Base-by-base conservation (phyloP, 768 basidiomycete species). In the Udeniomyces megalosporus region DNA sequence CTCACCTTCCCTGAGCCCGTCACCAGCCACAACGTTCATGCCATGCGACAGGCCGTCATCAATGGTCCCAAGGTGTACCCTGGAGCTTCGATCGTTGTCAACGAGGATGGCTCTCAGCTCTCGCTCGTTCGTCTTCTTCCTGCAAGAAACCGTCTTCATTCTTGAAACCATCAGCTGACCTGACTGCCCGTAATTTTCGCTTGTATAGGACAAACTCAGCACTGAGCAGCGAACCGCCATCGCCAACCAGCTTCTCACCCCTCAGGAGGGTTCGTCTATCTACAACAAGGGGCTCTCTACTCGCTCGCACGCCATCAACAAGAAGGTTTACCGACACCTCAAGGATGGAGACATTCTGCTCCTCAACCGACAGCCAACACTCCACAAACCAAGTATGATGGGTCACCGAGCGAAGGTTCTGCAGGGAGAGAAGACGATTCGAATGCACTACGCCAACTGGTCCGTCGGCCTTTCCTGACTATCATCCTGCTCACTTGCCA, bases 331-430 rank as follows among this genome's bases (percentile, higher is more conserved):
- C 73, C 80, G 95, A 42, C 95, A 97, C 75, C 77, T 99, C 5
- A 81, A 81, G 46, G 90, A 97, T 73, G 95, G 95, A 2, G 95
- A 99, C 71, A 85, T 93, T 59, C 76, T 99, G 61, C 87, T 99
- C 68, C 78, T 99, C 44, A 99, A 99, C 71, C 86, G 95, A 56
- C 95, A 99, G 77, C 95, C 95, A 7, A 97, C 95, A 1, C 78
- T 99, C 57, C 95, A 99, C 73, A 99, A 99, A 71, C 93, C 95
- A 24, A 90, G 88, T 78, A 99, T 99, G 93, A 99, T 99, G 95
- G 85, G 84, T 8, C 95, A 99, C 72, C 85, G 82, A 68, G 93
- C 93, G 17, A 84, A 84, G 61, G 85, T 97, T 22, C 73, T 99
- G 66, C 81, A 83, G 65, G 95, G 93, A 28, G 95, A 99, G 75